Base-by-base conservation (phyloP, 345 rosid species). In the Viola odorata region DNA sequence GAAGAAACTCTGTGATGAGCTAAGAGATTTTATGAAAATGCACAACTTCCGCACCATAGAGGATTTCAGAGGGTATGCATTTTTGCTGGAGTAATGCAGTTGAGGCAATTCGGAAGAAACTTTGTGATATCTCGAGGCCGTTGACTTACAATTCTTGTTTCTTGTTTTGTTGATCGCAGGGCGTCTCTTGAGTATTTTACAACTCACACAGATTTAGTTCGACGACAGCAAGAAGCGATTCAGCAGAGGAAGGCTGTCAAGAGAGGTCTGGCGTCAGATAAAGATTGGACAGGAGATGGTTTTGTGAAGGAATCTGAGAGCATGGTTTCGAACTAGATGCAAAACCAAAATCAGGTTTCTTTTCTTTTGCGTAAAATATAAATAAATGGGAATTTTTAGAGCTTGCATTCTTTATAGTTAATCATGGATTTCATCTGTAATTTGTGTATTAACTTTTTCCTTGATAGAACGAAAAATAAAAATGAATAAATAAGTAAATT, bases 251-350 rank as follows among this genome's bases (percentile, higher is more conserved):
- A 85, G 71, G 96, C 95, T 4, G 47, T 77, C 61, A 86, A 56
- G 76, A 82, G 77, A 66, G 97, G 99, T 17, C 70, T 91, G 78
- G 82, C 81, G 67, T 91, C 97, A 32, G 97, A 95, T 61, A 95
- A 88, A 73, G 99, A 95, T 41, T 88, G 99, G 99, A 95, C 97
- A 0, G 95, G 95, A 58, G 99, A 95, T 73, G 96, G 99, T 57
- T 95, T 95, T 50, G 97, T 91, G 52, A 81, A 82, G 12, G 99
- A 91, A 79, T 75, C 85, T 1, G 95, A 91, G 68, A 95, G 95
- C 84, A 91, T 95, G 97, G 96, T 88, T 71, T 95, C 96, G 37
- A 91, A 88, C 78, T 86, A 73, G 76, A 59, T 47, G 38, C n/a
- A 57, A 13, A 49, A 50, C 36, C 37, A 42, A 8, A 59, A 73